These are phyloP conservation scores for Russula abietina DNA, from an alignment of 768 basidiomycete genomes.

Conservation along the genomic window DNA sequence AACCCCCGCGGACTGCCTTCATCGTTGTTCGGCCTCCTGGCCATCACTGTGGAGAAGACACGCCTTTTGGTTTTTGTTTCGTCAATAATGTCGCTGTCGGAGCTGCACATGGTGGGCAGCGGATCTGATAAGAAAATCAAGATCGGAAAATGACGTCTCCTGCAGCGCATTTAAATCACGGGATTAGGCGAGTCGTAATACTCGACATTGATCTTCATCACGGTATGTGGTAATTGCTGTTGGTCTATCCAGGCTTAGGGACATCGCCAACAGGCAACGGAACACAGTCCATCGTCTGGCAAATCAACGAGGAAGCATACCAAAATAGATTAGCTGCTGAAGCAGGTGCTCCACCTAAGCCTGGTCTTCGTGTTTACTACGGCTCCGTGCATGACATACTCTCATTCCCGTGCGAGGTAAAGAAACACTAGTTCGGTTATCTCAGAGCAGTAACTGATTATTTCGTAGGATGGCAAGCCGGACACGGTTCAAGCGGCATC, in stretches of 20 bases:
- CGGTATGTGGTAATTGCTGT: constrained; percentile 38
- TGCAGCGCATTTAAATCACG: constrained; percentile 76
- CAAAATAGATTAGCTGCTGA: constrained; percentile 56
- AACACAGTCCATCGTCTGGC: too few species aligned
- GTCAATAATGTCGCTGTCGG: too few species aligned
- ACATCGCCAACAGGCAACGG: constrained; percentile 55
- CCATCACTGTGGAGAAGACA: too few species aligned
- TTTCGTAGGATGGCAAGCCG: constrained; percentile 76
- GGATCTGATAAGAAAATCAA: too few species aligned
- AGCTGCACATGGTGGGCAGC: too few species aligned
- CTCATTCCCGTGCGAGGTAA: too few species aligned
- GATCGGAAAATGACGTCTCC: background rate
- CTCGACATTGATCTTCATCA: constrained; percentile 93
- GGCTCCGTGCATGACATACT: too few species aligned
- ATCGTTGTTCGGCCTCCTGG: too few species aligned
- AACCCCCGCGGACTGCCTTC: too few species aligned
- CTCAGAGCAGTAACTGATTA: too few species aligned
- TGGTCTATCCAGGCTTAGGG: background rate
- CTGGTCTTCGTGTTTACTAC: constrained; percentile 56
- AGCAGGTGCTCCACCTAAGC: constrained; percentile 33
- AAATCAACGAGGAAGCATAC: constrained; percentile 85
- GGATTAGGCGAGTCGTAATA: constrained; percentile 72
- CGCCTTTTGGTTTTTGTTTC: too few species aligned
- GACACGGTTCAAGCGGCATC: constrained; percentile 83
- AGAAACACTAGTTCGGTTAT: too few species aligned